Evolutionary conservation across 768 basidiomycete genomes (phyloP).

Genomic region (Mycena polygramma): DNA sequence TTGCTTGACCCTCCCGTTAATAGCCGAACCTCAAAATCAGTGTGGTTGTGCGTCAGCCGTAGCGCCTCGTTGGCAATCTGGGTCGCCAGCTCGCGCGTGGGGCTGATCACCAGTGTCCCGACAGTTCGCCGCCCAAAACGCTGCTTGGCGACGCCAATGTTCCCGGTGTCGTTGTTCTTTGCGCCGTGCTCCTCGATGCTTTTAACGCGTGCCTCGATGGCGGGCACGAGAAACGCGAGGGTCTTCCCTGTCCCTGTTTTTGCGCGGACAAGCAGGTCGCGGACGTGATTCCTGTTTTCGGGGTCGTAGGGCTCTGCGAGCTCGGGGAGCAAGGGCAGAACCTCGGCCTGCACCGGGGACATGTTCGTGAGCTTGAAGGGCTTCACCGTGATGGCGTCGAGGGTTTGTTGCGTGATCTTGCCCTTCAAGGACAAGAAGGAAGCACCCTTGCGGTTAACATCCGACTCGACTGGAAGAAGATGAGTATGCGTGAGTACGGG

Average conservation of each 20-base stretch:
- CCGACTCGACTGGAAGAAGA: too few species aligned
- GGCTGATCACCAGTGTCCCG: slow-evolving; percentile 88
- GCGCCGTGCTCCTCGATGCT: slow-evolving; percentile 54
- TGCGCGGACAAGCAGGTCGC: slow-evolving; percentile 89
- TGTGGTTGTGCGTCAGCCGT: slow-evolving; percentile 71
- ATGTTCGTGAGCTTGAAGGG: too few species aligned
- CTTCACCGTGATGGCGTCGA: too few species aligned
- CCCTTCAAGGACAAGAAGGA: too few species aligned
- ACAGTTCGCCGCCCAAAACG: slow-evolving; percentile 77
- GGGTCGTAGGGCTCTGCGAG: too few species aligned
- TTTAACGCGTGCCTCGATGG: slow-evolving; percentile 82
- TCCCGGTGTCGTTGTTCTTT: slow-evolving; percentile 31
- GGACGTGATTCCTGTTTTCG: too few species aligned
- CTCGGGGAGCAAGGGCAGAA: too few species aligned
- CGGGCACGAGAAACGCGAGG: slow-evolving; percentile 89
- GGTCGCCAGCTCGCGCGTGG: slow-evolving; percentile 89
- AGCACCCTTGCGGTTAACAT: too few species aligned
- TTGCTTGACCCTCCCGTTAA: slow-evolving; percentile 85
- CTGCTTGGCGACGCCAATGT: slow-evolving; percentile 55
- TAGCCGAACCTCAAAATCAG: slow-evolving; percentile 75
- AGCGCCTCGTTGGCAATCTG: slow-evolving; percentile 85
- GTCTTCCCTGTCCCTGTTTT: slow-evolving; percentile 94
- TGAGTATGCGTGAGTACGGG: too few species aligned
- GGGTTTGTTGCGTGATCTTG: too few species aligned
- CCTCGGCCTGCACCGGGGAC: too few species aligned